These are phyloP conservation scores for Venturia aucupariae DNA, from an alignment of 2,329 filamentous ascomycete species.

Conservation along the genomic window DNA sequence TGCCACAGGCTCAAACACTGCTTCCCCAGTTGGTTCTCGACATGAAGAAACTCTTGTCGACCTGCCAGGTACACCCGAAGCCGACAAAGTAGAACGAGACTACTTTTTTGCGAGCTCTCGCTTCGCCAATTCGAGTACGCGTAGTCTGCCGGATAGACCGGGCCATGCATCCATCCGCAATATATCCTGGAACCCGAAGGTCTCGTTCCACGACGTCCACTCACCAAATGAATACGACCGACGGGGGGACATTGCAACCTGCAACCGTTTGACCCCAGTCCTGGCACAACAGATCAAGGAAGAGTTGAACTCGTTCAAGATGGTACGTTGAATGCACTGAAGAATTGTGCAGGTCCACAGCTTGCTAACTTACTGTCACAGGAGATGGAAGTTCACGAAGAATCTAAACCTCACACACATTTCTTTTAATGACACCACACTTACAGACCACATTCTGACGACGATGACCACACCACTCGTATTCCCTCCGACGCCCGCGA, in stretches of 20 bases:
- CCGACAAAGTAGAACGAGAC: constrained; percentile 71
- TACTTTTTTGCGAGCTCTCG: constrained; percentile 77
- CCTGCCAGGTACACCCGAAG: constrained; percentile 77
- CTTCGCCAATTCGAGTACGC: constrained; percentile 59
- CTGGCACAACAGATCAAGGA: constrained; percentile 99
- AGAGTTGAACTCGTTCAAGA: constrained; percentile 98
- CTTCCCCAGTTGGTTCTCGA: constrained; percentile 48
- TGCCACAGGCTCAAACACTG: constrained; percentile 41
- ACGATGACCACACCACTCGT: neutral
- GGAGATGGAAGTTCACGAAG: constrained; percentile 99
- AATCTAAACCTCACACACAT: constrained; percentile 98
- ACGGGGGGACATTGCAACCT: constrained; percentile 90
- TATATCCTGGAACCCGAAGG: constrained; percentile 77
- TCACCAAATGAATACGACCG: constrained; percentile 92
- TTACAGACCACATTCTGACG: neutral
- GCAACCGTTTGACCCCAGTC: constrained; percentile 94
- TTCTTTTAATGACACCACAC: constrained; percentile 61
- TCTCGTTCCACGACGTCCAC: constrained; percentile 96
- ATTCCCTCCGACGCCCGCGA: neutral
- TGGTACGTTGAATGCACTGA: constrained; percentile 52
- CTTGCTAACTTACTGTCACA: constrained; percentile 34
- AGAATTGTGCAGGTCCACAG: constrained; percentile 24
- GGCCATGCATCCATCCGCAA: constrained; percentile 63
- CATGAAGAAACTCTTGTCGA: constrained; percentile 53
- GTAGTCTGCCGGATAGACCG: constrained; percentile 73